A percentile compares a stretch with the other conserved stretches of the same genome.
phyloP scores from a whole-genome alignment of 1,284 basidiomycete species.

The Sphaerobolus stellatus region DNA sequence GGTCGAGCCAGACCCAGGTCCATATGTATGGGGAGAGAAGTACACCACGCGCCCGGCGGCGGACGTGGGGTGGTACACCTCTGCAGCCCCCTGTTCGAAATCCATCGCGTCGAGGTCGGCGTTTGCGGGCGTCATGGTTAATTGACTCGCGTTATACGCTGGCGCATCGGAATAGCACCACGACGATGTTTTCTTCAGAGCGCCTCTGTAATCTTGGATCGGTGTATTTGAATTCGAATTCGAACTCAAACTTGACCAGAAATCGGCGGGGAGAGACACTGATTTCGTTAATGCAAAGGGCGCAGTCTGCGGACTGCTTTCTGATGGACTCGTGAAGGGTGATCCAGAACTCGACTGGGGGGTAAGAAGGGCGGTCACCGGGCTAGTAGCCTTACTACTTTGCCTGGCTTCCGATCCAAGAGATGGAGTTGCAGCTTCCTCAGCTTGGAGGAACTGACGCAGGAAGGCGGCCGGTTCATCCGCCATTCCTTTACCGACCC shows the following conservation, averaged over 20 bases:
- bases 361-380: too few species aligned
- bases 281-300: slow-evolving; percentile 9
- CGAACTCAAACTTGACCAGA: neutral
- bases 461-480: slow-evolving; percentile 14
- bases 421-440: too few species aligned
- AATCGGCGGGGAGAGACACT: slow-evolving; percentile 1
- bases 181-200: neutral
- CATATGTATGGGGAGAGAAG: too few species aligned
- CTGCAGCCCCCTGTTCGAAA: neutral
- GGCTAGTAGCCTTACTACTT: neutral
- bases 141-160: slow-evolving; percentile 1
- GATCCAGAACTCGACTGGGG: slow-evolving; percentile 1
- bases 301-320: neutral
- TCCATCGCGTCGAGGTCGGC: slow-evolving; percentile 13
- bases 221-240: neutral
- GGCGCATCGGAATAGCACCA: neutral
- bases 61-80: too few species aligned
- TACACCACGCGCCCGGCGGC: too few species aligned
- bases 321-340: neutral
- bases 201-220: neutral
- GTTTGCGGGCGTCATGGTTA: slow-evolving; percentile 10
- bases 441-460: slow-evolving; percentile 8
- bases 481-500: slow-evolving; percentile 64
- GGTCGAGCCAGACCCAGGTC: too few species aligned
- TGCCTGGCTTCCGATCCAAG: neutral